Evolutionary conservation across 768 basidiomycete genomes (phyloP).

Genomic region (Lactarius hatsudake): DNA sequence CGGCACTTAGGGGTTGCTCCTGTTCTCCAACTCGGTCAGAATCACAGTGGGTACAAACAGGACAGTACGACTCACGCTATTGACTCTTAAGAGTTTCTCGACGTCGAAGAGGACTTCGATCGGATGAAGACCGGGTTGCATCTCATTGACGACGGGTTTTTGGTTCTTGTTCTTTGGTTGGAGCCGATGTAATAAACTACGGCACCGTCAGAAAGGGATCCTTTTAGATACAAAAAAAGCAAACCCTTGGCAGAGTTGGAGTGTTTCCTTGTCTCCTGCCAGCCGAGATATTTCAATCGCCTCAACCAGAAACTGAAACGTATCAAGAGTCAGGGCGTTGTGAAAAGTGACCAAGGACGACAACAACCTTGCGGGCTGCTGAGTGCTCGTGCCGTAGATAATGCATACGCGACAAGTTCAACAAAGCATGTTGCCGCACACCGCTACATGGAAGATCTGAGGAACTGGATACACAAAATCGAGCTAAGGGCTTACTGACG

Average conservation of each 20-base stretch:
- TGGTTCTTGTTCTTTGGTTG: slow-evolving; percentile 48
- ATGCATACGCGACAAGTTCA: slow-evolving; percentile 77
- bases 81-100: slow-evolving; percentile 66
- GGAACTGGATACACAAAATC: neutral
- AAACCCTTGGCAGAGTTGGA: slow-evolving; percentile 80
- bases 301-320: slow-evolving; percentile 61
- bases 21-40: neutral
- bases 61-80: slow-evolving; percentile 45
- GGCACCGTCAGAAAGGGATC: slow-evolving; percentile 7
- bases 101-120: slow-evolving; percentile 76
- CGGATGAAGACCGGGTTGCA: slow-evolving; percentile 74
- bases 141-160: slow-evolving; percentile 60
- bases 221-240: slow-evolving; percentile 14
- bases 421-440: slow-evolving; percentile 73
- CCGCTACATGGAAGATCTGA: slow-evolving; percentile 46
- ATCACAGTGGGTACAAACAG: neutral
- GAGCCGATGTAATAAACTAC: slow-evolving; percentile 70
- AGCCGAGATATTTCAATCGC: slow-evolving; percentile 77
- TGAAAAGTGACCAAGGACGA: neutral
- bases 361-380: slow-evolving; percentile 62
- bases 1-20: slow-evolving; percentile 35
- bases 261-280: slow-evolving; percentile 62
- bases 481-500: slow-evolving; percentile 46
- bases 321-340: slow-evolving; percentile 1
- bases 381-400: slow-evolving; percentile 65